Conservation (phyloP, 116 monocot genomes). For the Iris pallida region DNA sequence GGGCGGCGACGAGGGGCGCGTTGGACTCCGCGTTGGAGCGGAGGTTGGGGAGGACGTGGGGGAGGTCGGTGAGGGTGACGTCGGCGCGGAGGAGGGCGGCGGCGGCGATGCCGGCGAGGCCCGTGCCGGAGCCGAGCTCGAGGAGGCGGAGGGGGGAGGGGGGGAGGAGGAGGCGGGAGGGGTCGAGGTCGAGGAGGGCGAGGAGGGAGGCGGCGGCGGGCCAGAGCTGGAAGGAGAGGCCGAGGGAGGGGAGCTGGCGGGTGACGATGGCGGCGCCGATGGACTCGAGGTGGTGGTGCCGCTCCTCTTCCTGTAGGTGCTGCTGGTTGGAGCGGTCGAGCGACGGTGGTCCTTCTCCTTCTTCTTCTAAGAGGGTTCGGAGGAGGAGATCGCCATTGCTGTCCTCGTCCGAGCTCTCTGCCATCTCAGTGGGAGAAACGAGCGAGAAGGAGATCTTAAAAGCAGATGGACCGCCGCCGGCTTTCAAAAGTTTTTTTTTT, state of each 20-base stretch:
- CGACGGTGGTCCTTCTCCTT: neutral
- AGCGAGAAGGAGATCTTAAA: too few relatives aligned
- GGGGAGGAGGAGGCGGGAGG: conserved; percentile 33
- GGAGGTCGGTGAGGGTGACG: conserved; percentile 83
- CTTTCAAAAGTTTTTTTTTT: too few relatives aligned
- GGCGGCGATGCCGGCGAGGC: conserved; percentile 60
- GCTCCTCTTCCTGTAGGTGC: conserved; percentile 1
- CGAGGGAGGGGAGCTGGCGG: conserved; percentile 61
- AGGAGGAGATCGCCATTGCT: neutral
- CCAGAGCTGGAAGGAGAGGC: conserved; percentile 98
- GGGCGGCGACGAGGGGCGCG: conserved; percentile 25
- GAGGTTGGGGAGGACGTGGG: conserved; percentile 82
- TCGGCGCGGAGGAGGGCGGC: conserved; percentile 61
- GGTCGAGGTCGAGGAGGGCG: conserved; percentile 58
- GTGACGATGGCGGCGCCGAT: conserved; percentile 29
- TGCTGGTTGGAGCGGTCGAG: neutral
- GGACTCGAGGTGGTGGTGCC: conserved; percentile 32
- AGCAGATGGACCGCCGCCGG: too few relatives aligned
- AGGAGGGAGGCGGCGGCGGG: conserved; percentile 82
- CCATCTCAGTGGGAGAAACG: neutral
- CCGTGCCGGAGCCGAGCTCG: conserved; percentile 81
- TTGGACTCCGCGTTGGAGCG: conserved; percentile 62
- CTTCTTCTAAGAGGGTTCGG: neutral
- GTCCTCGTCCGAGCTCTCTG: neutral
- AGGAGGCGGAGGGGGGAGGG: conserved; percentile 14